Conservation (phyloP, 2,329 filamentous ascomycete genomes). For the Bimuria novae-zelandiae region DNA sequence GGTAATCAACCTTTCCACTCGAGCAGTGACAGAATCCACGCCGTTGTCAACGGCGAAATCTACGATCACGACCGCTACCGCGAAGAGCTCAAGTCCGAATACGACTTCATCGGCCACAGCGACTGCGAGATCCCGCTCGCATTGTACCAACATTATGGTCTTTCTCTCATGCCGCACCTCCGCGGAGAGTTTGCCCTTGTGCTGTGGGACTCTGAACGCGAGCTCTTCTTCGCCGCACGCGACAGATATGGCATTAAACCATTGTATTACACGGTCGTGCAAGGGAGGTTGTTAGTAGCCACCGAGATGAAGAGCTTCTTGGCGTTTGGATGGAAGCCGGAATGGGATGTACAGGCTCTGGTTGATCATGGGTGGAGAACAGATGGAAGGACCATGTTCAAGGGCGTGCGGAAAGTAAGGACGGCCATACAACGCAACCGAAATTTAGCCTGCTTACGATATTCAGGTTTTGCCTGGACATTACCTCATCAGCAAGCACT, state of each 20-base stretch:
- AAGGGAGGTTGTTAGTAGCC: slow-evolving; percentile 52
- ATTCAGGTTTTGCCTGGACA: too few relatives aligned
- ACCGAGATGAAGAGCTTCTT: slow-evolving; percentile 60
- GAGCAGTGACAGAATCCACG: slow-evolving; percentile 49
- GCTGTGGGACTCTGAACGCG: slow-evolving; percentile 52
- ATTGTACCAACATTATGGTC: slow-evolving; percentile 51
- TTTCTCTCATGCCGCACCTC: slow-evolving; percentile 52
- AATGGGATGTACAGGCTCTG: slow-evolving; percentile 57
- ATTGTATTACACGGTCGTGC: slow-evolving; percentile 55
- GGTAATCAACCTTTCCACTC: slow-evolving; percentile 29
- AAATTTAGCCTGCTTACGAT: too few relatives aligned
- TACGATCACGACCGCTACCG: slow-evolving; percentile 58
- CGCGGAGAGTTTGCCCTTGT: slow-evolving; percentile 61
- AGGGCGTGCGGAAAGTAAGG: slow-evolving; percentile 52
- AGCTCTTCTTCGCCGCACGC: slow-evolving; percentile 52
- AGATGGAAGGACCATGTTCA: slow-evolving; percentile 56
- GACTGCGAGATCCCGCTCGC: slow-evolving; percentile 60
- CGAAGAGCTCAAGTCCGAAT: slow-evolving; percentile 33
- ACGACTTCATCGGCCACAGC: slow-evolving; percentile 52
- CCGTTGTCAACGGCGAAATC: slow-evolving; percentile 63
- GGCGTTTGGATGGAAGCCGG: slow-evolving; percentile 55
- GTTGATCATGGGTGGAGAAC: slow-evolving; percentile 50
- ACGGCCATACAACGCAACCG: too few relatives aligned
- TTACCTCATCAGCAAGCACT: too few relatives aligned
- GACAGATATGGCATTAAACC: slow-evolving; percentile 64